These are phyloP conservation scores for Tulasnella sp. DNA, from an alignment of 768 basidiomycete genomes.

Conservation along the genomic window DNA sequence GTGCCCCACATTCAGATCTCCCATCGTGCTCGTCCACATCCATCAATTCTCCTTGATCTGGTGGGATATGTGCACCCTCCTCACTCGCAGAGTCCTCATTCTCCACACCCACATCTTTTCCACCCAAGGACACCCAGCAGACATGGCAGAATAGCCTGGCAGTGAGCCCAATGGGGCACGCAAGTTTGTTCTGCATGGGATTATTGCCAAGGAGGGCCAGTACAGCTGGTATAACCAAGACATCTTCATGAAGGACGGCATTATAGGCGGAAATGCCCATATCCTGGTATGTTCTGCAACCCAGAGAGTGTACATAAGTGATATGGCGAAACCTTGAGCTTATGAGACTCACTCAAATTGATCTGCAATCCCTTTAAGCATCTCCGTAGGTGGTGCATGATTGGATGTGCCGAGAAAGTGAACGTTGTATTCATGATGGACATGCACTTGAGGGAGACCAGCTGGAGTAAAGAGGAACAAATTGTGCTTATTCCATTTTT, in stretches of 20 bases:
- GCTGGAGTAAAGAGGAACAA: conserved; percentile 41
- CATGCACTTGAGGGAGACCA: conserved; percentile 36
- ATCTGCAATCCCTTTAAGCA: neutral
- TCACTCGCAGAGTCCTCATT: too few species aligned
- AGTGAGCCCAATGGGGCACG: neutral
- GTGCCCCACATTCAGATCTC: too few species aligned
- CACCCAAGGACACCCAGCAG: too few species aligned
- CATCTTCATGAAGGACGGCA: neutral
- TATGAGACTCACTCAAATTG: neutral
- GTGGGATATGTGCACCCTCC: too few species aligned
- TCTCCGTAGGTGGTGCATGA: neutral
- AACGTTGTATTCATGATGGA: neutral
- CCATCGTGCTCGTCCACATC: too few species aligned
- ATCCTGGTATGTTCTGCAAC: neutral
- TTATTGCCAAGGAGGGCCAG: neutral
- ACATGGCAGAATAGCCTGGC: neutral
- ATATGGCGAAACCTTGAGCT: neutral
- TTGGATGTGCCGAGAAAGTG: neutral
- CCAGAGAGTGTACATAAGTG: neutral
- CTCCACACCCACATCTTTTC: too few species aligned
- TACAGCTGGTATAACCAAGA: neutral
- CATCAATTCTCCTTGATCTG: too few species aligned
- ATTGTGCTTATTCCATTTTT: conserved; percentile 44
- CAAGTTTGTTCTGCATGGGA: neutral
- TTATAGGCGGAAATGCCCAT: neutral